Base-by-base conservation (phyloP, 331 rosid species). In the Malus hybrid region DNA sequence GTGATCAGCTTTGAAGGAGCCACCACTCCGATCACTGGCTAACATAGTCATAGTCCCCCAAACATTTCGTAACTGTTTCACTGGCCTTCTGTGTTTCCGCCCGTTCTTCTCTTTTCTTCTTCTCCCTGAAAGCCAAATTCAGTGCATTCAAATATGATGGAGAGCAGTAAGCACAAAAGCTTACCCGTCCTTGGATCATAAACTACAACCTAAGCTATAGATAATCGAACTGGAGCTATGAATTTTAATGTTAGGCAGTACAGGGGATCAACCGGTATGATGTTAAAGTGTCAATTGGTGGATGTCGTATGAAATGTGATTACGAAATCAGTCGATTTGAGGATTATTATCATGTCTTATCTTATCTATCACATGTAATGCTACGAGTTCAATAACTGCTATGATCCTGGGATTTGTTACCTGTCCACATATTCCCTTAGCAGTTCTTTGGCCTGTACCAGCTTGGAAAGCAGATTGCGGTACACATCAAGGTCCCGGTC, bases 381-480 rank as follows among this genome's bases (percentile, higher is more conserved):
- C 46, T n/a, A 56, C 28, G 75, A 52, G 61, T 74, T 36, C 33
- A 71, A 63, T 26, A 66, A 68, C 28, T 30, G 32, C 39, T n/a
- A 52, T 72, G 48, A 42, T 39, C 67, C 33, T 32, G 70, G 66
- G 79, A 73, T 70, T 71, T 75, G 75, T 74, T 78, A 92, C 97
- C 99, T 92, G 76, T 82, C 93, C 52, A 94, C 82, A n/a, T 90
- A 93, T 80, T 93, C 98, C 89, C 76, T 93, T 32, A 89, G 88
- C 80, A 94, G 85, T 77, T 92, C 97, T 66, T 92, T 94, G 16
- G 97, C 97, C 85, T 94, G 97, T 82, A 92, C 99, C 88, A 94
- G 78, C 82, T 92, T 94, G 66, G 97, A 88, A 69, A 94, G 97
- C 72, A 92, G 91, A 82, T 84, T 92, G 68, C 96, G 93, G 71